Conservation (phyloP, 1,284 basidiomycete species). For the Exsudoporus floridanus region DNA sequence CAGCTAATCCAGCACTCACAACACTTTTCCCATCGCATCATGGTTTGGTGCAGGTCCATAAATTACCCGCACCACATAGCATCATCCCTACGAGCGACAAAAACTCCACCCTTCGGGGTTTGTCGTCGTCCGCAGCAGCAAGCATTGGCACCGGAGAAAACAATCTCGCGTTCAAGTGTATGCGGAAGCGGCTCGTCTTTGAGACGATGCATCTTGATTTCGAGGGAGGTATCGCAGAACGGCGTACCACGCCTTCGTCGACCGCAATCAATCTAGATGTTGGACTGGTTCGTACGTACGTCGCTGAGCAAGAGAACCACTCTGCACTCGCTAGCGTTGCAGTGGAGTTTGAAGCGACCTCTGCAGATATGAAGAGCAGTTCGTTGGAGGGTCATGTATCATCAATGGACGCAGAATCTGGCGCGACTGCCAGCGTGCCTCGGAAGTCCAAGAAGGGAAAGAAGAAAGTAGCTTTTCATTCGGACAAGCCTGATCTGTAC, state of each 20-base stretch:
- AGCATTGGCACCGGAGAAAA: conserved; percentile 76
- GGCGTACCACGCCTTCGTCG: conserved; percentile 64
- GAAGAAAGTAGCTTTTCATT: conserved; percentile 70
- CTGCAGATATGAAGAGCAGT: conserved; percentile 1
- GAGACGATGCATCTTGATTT: conserved; percentile 93
- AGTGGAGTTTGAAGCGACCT: conserved; percentile 28
- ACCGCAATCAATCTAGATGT: conserved; percentile 28
- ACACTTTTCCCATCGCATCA: conserved; percentile 79
- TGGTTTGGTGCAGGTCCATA: conserved; percentile 75
- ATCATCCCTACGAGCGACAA: conserved; percentile 73
- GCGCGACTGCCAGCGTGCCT: not conserved
- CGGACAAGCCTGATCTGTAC: conserved; percentile 65
- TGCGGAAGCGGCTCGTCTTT: conserved; percentile 81
- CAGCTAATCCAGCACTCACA: conserved; percentile 67
- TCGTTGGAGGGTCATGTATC: conserved; percentile 1
- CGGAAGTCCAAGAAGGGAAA: conserved; percentile 49
- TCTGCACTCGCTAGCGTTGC: conserved; percentile 21
- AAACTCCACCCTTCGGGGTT: conserved; percentile 74
- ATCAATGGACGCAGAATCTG: not conserved
- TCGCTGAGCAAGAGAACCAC: conserved; percentile 2
- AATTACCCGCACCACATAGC: conserved; percentile 68
- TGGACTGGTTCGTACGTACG: conserved; percentile 16
- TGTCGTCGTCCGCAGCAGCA: conserved; percentile 52
- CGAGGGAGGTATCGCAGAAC: conserved; percentile 87
- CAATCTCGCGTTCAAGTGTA: conserved; percentile 94